Evolutionary conservation across 2,329 filamentous ascomycete species (phyloP).

Genomic region (Rugonectria rugulosa): DNA sequence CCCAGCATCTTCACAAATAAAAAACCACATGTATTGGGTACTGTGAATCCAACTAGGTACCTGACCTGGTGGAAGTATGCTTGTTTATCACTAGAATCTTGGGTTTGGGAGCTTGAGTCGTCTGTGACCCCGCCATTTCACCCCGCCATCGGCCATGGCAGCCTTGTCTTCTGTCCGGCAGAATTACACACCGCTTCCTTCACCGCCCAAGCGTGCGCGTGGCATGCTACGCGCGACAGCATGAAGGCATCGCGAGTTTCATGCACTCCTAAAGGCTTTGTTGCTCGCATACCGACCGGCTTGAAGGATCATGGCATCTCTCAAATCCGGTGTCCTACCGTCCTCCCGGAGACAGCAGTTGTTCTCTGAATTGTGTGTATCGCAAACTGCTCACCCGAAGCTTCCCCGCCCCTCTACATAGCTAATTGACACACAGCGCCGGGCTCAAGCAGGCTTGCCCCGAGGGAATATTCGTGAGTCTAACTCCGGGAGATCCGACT

Average conservation of each 20-base stretch:
- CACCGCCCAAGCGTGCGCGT: slow-evolving; percentile 31
- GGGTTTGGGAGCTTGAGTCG: neutral
- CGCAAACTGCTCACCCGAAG: slow-evolving; percentile 8
- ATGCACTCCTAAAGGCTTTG: neutral
- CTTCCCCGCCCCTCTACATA: slow-evolving; percentile 6
- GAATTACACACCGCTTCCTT: slow-evolving; percentile 40
- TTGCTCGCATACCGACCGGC: neutral
- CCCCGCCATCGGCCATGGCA: slow-evolving; percentile 31
- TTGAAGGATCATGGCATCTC: slow-evolving; percentile 49
- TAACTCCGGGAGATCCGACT: slow-evolving; percentile 81
- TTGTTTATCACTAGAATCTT: neutral
- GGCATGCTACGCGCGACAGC: neutral
- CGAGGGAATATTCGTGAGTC: slow-evolving; percentile 84
- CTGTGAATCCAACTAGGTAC: slow-evolving; percentile 6
- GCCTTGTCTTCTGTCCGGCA: slow-evolving; percentile 32
- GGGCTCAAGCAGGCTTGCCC: slow-evolving; percentile 84
- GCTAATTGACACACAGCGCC: slow-evolving; percentile 61
- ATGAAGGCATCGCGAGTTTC: neutral
- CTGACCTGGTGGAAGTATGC: neutral
- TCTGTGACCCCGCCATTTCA: slow-evolving; percentile 30
- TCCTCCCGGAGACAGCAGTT: slow-evolving; percentile 77
- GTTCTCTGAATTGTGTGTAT: slow-evolving; percentile 79
- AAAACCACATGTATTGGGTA: slow-evolving; percentile 28
- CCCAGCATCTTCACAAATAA: slow-evolving; percentile 28
- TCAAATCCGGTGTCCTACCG: slow-evolving; percentile 56